Base-by-base conservation (phyloP, 1,284 basidiomycete genomes). In the Tylopilus sp. region DNA sequence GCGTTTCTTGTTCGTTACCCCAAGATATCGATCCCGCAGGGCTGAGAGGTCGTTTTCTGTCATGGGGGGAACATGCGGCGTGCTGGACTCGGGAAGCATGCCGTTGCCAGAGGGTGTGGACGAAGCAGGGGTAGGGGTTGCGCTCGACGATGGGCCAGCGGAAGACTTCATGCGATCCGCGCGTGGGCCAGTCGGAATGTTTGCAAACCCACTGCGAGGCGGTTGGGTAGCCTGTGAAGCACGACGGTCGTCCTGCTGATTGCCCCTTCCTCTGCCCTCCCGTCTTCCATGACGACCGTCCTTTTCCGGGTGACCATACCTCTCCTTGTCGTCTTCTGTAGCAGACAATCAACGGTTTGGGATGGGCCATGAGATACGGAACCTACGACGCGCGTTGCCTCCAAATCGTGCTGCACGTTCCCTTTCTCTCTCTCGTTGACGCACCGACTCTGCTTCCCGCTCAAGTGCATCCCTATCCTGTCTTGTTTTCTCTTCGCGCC, bases 1-100 rank as follows among this genome's bases (percentile, higher is more conserved):
- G 37, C 90, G 86, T 72, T 95, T 95, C 78, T 94, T 94, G 70
- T 86, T 88, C 68, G 89, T 88, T 16, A 89, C 88, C 8, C 94
- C 94, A 19, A 97, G 82, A 66, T 97, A 97, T 28, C 93, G 82
- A 23, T 90, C 89, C 11, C 90, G 84, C 57, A 94, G 86, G 0
- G 86, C 85, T 0, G 74, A 74, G 12, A 94, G 74, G 61, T 94
- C 92, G 40, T 74, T 76, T 45, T 86, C 81, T 2, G 86, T 82
- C 76, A 90, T 86, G 2, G 82, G 79, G 0, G 87, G 85, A 4
- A 80, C 79, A 58, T 79, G 87, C 25, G 75, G 70, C 4, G 70
- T 72, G 63, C 48, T 72, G 70, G 51, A 69, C 64, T 64, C 55
- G 40, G 51, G 58, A 41, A 53, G 60, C 44, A 35, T 63, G 38